A percentile compares a stretch with the other conserved stretches of the same genome.
Conservation (phyloP, 306 rosid species). For the Glycyrrhiza uralensis region DNA sequence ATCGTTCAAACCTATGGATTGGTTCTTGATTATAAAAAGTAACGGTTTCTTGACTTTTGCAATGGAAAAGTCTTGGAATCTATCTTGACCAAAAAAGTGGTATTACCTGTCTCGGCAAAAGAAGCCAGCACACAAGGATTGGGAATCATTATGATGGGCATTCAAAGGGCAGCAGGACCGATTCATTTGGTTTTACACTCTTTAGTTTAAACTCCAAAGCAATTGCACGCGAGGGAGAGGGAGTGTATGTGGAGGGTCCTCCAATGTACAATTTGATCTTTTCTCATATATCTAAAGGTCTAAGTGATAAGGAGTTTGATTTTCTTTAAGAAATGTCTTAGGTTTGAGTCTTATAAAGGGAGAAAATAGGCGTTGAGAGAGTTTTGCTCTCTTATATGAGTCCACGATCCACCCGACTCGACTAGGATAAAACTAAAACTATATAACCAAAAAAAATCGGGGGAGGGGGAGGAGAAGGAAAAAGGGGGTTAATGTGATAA, state of each 20-base stretch:
- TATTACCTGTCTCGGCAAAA: constrained; percentile 13
- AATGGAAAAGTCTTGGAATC: not conserved
- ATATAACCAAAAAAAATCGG: too few relatives aligned
- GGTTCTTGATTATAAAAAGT: not conserved
- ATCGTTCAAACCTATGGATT: not conserved
- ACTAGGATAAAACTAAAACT: too few relatives aligned
- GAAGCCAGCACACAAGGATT: not conserved
- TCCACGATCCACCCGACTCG: too few relatives aligned
- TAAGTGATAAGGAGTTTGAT: too few relatives aligned
- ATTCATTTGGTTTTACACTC: not conserved
- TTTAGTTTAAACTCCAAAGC: not conserved
- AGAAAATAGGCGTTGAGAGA: too few relatives aligned
- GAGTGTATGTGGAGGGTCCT: not conserved
- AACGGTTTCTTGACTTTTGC: not conserved
- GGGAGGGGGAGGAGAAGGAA: too few relatives aligned
- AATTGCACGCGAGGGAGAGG: not conserved
- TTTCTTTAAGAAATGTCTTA: too few relatives aligned
- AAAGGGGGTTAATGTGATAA: too few relatives aligned
- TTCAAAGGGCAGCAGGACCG: not conserved
- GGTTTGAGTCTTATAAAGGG: too few relatives aligned
- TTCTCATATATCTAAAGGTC: too few relatives aligned
- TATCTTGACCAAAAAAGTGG: constrained; percentile 7
- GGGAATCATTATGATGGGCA: constrained; percentile 11
- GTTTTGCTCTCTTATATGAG: too few relatives aligned
- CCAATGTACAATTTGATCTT: not conserved